Evolutionary conservation across 192 early-diverging fungal genomes (phyloP), one percentile per base, ranked within the genome.

Genomic region (Coemansia furcata): DNA sequence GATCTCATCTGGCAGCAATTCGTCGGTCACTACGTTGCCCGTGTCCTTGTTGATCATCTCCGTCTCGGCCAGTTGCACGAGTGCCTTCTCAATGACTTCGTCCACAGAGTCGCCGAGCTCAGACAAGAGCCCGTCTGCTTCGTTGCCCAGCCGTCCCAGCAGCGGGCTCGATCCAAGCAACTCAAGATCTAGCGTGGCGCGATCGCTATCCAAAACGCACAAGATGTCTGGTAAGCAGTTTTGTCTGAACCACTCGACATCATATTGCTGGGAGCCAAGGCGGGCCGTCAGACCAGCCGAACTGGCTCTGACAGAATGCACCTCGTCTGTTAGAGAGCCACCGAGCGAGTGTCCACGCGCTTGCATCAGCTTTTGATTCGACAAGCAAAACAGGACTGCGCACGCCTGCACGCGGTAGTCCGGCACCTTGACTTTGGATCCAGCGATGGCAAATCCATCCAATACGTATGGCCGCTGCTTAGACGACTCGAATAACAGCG

Each of bases 401-500:
- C 76, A 83, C 21, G 80, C 75, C 58, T 83, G 80, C 21, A 83
- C 80, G 29, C 67, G 76, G 42, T 69, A 74, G 61, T 78, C 72
- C 14, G 76, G 60, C n/a, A 83, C 72, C 23, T 66, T 64, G 33
- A 72, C 33, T 19, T 64, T 72, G 23, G 80, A 77, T 0, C 80
- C 80, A 5, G 62, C 10, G 17, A 78, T 37, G n/a, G 75, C 80
- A 64, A 78, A 77, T 1, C 76, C 80, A 29, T 83, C 80, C 5
- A 59, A 29, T 17, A 60, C 23, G 42, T 71, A 78, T 14, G 80
- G 80, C 4, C 63, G 75, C 43, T 71, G 49, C 29, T 68, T 68
- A 6, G 80, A 75, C n/a, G 80, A 83, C 57, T 77, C 80, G 44
- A 83, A 78, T n/a, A n/a, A n/a, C n/a, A n/a, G n/a, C n/a, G n/a